Base-by-base conservation (phyloP, 495 filamentous ascomycete genomes). In the Rostrohypoxylon terebratum region DNA sequence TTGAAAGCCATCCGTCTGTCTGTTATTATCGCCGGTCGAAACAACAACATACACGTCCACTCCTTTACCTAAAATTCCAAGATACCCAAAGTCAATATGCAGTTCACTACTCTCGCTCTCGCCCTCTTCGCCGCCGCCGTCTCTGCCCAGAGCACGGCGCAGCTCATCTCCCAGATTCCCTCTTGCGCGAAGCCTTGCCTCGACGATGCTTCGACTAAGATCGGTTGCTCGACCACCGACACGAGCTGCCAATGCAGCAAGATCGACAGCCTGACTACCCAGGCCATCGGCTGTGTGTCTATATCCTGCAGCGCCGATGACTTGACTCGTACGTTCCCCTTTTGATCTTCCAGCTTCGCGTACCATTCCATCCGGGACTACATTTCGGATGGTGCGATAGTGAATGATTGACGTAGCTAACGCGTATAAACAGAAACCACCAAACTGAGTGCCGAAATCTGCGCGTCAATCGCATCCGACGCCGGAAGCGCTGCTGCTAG, bases 101-200 rank as follows among this genome's bases (percentile, higher is more conserved):
- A 71, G 62, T 74, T 69, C 73, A 73, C 69, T 40, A 68, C 62
- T 47, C 38, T 69, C 59, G 47, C 59, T 16, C 6, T 74, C 28
- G 60, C 71, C 18, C 50, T 77, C 47, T 72, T 76, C 68, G 62
- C 51, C 51, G 47, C 59, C 47, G 57, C 68, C 13, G 71, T 50
- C 18, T 53, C 68, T 58, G 70, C 73, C 36, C 7, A 75, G 16
- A 61, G 63, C 53, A 8, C 63, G 8, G 63, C 66, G 31, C 45
- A 77, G 14, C 67, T 79, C 50, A 16, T 72, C 59, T 28, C 62
- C 9, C 23, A 78, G 57, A 67, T 80, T 5, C 78, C 78, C 11
- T 13, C 59, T 4, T 80, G 78, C 58, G 73, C 78, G 9, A 67
- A 71, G 71, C 34, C 60, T 2, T 80, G 78, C 50, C 57, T 80